Conservation (phyloP, 306 rosid genomes). For the Cucurbita moschata region DNA sequence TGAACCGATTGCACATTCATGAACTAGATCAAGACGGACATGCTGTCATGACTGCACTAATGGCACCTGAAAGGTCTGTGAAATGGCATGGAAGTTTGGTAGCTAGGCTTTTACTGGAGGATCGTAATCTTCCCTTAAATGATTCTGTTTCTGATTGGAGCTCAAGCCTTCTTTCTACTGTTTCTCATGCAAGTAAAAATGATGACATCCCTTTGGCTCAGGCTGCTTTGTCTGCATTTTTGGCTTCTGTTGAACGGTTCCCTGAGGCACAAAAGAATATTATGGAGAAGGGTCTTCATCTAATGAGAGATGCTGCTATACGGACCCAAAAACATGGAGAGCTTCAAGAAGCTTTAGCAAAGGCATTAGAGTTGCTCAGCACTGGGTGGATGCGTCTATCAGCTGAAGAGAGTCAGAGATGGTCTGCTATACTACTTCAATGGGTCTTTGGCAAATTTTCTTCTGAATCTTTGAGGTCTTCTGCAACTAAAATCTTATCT, state of each 20-base stretch:
- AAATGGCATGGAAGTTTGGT: conserved; percentile 95
- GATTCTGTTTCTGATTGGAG: conserved; percentile 89
- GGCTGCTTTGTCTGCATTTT: conserved; percentile 70
- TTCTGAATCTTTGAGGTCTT: conserved; percentile 45
- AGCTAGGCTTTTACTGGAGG: conserved; percentile 64
- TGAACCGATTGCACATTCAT: conserved; percentile 59
- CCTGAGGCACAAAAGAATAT: conserved; percentile 44
- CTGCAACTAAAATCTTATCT: conserved; percentile 68
- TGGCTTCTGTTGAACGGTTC: conserved; percentile 73
- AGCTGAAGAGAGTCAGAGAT: conserved; percentile 74
- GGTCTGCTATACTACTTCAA: conserved; percentile 78
- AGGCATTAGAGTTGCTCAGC: conserved; percentile 61
- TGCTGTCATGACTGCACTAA: conserved; percentile 77
- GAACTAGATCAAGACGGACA: conserved; percentile 81
- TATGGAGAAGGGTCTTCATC: conserved; percentile 80
- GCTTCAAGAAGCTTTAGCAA: conserved; percentile 74
- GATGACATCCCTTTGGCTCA: conserved; percentile 71
- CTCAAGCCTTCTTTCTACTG: conserved; percentile 76
- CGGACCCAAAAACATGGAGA: conserved; percentile 47
- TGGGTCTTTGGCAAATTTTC: conserved; percentile 71
- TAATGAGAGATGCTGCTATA: conserved; percentile 69
- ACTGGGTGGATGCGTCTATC: conserved; percentile 55
- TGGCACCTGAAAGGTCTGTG: conserved; percentile 95
- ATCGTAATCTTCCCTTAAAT: conserved; percentile 44
- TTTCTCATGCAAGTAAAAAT: conserved; percentile 65